Conservation (phyloP, 345 rosid species). For the Eucalyptus pauciflora region DNA sequence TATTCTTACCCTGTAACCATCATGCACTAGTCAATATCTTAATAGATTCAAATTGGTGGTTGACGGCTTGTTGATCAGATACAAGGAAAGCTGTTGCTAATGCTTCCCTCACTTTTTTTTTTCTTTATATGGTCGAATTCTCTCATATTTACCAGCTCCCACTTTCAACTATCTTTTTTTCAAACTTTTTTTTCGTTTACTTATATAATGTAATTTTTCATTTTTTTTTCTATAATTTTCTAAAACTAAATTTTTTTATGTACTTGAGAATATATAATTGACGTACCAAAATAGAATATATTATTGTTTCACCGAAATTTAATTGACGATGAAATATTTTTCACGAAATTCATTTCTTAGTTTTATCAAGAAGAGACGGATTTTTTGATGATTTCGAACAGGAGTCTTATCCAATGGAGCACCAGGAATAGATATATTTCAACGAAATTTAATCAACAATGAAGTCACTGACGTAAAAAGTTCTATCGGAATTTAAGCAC, state of each 20-base stretch:
- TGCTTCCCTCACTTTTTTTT: neutral
- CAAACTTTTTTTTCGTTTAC: too few species aligned
- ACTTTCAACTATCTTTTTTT: neutral
- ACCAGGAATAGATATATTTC: neutral
- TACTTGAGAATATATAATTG: too few species aligned
- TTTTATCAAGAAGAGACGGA: neutral
- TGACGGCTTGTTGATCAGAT: neutral
- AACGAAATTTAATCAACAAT: too few species aligned
- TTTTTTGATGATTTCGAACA: too few species aligned
- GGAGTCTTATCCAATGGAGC: neutral
- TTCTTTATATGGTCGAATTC: too few species aligned
- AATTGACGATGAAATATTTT: fast-evolving
- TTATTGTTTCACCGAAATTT: neutral
- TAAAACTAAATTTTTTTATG: neutral
- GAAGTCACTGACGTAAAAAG: fast-evolving
- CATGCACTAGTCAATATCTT: neutral
- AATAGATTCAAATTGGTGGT: neutral
- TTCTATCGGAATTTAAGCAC: fast-evolving
- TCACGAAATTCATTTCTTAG: neutral
- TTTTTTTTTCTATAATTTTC: neutral
- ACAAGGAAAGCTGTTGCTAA: neutral
- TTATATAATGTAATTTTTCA: neutral
- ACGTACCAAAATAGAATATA: neutral
- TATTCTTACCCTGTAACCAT: neutral
- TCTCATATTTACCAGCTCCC: neutral